Evolutionary conservation across 768 basidiomycete genomes (phyloP), one percentile per base, ranked within the genome.

Genomic region (Pleurotus platypus): DNA sequence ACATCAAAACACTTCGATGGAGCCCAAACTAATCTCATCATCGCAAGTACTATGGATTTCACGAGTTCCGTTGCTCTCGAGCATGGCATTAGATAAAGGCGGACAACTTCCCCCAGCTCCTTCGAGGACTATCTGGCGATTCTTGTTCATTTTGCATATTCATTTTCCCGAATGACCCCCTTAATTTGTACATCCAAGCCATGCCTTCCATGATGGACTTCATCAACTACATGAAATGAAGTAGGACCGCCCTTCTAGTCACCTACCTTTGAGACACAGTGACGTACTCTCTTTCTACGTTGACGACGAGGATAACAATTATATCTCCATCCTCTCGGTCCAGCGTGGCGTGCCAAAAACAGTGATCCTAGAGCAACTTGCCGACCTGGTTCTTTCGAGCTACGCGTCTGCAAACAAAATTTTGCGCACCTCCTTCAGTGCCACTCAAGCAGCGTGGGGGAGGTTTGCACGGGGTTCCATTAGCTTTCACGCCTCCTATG

Each of bases 141-240:
- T 46, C 55, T 13, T 35, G n/a, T 12, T 5, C 55, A 2, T 56
- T 24, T 47, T 40, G 42, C 6, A 26, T 56, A 11, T 56, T 56
- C 24, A 47, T 56, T 12, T 56, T 56, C 30, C 55, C 55, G 16
- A 9, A 12, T 38, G 8, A 30, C 8, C 55, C 20, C 22, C 3
- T 56, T n/a, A 12, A 46, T 38, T 5, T 24, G 5, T 56, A 46
- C 43, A 27, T 56, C n/a, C 55, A 45, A 39, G 43, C 26, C 26
- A 47, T 56, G 11, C 55, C 55, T 5, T 27, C 26, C 16, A 46
- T 56, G 15, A 3, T 5, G 12, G 11, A 20, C 24, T 56, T 11
- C 45, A 56, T 46, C 43, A 47, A 56, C 46, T n/a, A 46, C 18
- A 56, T 46, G 43, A 56, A 56, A n/a, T n/a, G n/a, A n/a, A n/a